phyloP scores from a whole-genome alignment of 2,329 filamentous ascomycete species.

The Epichloe amarillans region DNA sequence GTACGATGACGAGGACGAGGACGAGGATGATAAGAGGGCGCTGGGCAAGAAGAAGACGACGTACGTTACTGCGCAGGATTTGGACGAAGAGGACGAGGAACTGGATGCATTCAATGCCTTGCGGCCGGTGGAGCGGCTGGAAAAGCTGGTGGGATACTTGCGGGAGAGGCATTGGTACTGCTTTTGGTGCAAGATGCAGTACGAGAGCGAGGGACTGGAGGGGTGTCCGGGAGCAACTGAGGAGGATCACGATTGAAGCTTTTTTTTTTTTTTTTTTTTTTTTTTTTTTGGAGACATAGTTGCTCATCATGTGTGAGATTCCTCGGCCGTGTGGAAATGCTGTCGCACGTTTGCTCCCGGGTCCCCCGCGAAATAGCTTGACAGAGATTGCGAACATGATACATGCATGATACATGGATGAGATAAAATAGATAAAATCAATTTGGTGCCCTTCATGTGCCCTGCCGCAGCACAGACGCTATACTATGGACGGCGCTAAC shows the following conservation, averaged over 20 bases:
- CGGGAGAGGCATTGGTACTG: conserved; percentile 68
- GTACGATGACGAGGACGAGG: conserved; percentile 57
- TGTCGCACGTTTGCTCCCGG: too few species aligned
- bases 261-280: not conserved
- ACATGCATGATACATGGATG: too few species aligned
- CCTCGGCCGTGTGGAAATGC: too few species aligned
- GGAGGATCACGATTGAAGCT: conserved; percentile 54
- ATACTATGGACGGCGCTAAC: too few species aligned
- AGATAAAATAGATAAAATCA: too few species aligned
- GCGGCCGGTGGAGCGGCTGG: conserved; percentile 51
- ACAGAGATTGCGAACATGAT: too few species aligned
- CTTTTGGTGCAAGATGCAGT: conserved; percentile 89
- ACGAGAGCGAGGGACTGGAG: conserved; percentile 62
- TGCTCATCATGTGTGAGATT: not conserved
- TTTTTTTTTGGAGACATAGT: not conserved
- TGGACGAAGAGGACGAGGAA: conserved; percentile 70
- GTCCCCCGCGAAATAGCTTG: too few species aligned
- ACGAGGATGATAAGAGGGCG: conserved; percentile 58
- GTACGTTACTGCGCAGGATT: conserved; percentile 49
- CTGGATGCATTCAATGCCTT: conserved; percentile 67
- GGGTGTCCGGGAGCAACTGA: conserved; percentile 81
- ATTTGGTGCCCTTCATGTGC: too few species aligned
- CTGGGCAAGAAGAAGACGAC: conserved; percentile 43
- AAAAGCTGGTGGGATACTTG: conserved; percentile 53
- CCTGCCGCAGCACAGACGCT: too few species aligned